Evolutionary conservation across 2,329 filamentous ascomycete species (phyloP), one percentile per base, ranked within the genome.

Genomic region (Stylonectria norvegica): DNA sequence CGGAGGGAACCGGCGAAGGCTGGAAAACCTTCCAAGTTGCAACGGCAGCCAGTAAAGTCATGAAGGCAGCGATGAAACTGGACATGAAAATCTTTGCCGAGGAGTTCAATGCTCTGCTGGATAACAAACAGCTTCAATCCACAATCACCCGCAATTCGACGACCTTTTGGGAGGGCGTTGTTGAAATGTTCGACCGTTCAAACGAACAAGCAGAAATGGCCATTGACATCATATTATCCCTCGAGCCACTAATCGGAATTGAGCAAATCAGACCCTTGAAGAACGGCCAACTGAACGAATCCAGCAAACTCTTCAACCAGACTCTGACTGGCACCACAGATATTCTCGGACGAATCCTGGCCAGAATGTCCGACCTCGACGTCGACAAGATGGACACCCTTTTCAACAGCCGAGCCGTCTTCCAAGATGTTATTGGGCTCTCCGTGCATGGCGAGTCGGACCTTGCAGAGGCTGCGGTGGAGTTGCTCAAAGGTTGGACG

Each of bases 401-500:
- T 9, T 88, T 87, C 55, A 72, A 78, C 37, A 80, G 84, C 42
- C 75, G 78, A 15, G 69, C 80, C 29, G 83, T 83, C 5, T 85
- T 87, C 44, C 81, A 83, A 49, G 80, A 86, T 25, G 75, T 95
- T 29, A 80, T 95, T 32, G 83, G 85, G 4, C 76, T 88, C 14
- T 78, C 96, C 5, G 81, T 96, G 40, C 89, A 89, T 30, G 86
- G 88, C 12, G 84, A 94, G 51, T 72, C 85, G 40, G 76, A 82
- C 42, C 83, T 93, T 22, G 89, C 88, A 46, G 84, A 90, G 59
- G 85, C 87, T 12, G 83, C 86, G 1, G 78, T 90, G 5, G 85
- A 89, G 50, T 70, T 97, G 19, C 76, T 97, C 49, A 95, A 95
- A 63, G 81, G 81, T 23, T 79, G 91, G 54, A 93, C 87, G 23